These are phyloP conservation scores for Choanephora cucurbitarum DNA, from an alignment of 371 early-diverging fungal species.

Conservation along the genomic window DNA sequence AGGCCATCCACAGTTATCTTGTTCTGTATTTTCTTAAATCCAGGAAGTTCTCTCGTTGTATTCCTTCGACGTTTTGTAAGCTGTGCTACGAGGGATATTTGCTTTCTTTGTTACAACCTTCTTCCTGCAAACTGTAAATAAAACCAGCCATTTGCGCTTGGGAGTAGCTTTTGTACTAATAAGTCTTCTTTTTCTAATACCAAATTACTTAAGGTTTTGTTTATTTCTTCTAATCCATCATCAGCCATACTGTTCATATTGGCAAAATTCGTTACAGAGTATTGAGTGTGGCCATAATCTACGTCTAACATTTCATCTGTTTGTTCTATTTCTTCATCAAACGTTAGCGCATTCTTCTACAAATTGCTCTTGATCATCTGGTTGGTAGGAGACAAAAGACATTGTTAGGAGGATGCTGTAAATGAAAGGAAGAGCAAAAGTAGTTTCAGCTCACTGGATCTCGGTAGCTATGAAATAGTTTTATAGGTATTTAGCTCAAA, in stretches of 20 bases:
- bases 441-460: slow-evolving; percentile 6
- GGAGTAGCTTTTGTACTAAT: slow-evolving; percentile 18
- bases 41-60: slow-evolving; percentile 19
- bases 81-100: slow-evolving; percentile 15
- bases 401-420: slow-evolving; percentile 4
- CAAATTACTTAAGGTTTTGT: slow-evolving; percentile 16
- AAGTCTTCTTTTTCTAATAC: slow-evolving; percentile 15
- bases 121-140: slow-evolving; percentile 21
- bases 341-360: slow-evolving; percentile 17
- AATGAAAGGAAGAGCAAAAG: slow-evolving; percentile 7
- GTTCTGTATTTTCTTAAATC: too few relatives aligned
- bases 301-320: slow-evolving; percentile 17
- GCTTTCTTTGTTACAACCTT: slow-evolving; percentile 15
- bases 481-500: slow-evolving; percentile 7
- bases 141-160: slow-evolving; percentile 20
- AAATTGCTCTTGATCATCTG: slow-evolving; percentile 17
- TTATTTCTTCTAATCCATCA: slow-evolving; percentile 18
- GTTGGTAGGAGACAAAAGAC: slow-evolving; percentile 17
- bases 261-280: slow-evolving; percentile 15
- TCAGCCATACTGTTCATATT: slow-evolving; percentile 17
- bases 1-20: too few relatives aligned
- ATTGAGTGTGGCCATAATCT: slow-evolving; percentile 14
- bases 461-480: slow-evolving; percentile 6
- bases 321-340: slow-evolving; percentile 19
- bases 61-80: slow-evolving; percentile 16